Evolutionary conservation across 2,329 filamentous ascomycete genomes (phyloP).

Genomic region (Fusarium decemcellulare): DNA sequence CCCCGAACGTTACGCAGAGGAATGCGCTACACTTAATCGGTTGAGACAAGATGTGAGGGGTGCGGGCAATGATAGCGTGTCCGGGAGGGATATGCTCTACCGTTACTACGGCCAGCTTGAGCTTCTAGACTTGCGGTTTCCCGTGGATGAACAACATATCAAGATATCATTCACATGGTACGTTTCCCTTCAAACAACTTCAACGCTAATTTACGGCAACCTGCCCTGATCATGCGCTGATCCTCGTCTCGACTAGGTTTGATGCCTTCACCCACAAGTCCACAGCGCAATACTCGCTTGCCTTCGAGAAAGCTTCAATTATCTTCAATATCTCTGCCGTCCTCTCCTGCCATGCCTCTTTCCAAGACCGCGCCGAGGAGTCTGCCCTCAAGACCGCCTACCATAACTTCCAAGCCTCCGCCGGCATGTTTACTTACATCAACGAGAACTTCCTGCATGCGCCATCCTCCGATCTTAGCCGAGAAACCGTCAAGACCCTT

Average conservation of each 20-base stretch:
- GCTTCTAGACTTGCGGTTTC: slow-evolving; percentile 92
- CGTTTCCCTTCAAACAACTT: slow-evolving; percentile 7
- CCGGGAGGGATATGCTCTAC: slow-evolving; percentile 93
- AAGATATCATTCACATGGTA: slow-evolving; percentile 99
- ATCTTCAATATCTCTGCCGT: slow-evolving; percentile 99
- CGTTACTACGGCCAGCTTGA: slow-evolving; percentile 98
- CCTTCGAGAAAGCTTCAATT: slow-evolving; percentile 98
- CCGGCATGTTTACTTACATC: slow-evolving; percentile 99
- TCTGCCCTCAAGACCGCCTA: slow-evolving; percentile 95
- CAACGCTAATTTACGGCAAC: neutral
- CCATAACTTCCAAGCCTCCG: slow-evolving; percentile 97
- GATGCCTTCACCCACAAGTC: slow-evolving; percentile 99
- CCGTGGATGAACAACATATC: slow-evolving; percentile 98
- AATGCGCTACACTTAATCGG: slow-evolving; percentile 94
- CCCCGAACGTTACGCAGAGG: slow-evolving; percentile 94
- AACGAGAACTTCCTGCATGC: slow-evolving; percentile 99
- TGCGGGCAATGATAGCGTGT: slow-evolving; percentile 95
- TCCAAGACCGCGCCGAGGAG: slow-evolving; percentile 93
- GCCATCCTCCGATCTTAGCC: slow-evolving; percentile 93
- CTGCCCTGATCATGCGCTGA: slow-evolving; percentile 17
- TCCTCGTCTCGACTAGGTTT: slow-evolving; percentile 74
- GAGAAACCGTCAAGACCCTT: slow-evolving; percentile 95
- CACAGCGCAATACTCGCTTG: slow-evolving; percentile 96
- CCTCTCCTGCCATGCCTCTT: slow-evolving; percentile 93
- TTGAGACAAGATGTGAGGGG: slow-evolving; percentile 98